These are phyloP conservation scores for Suillus cothurnatus DNA, from an alignment of 768 basidiomycete genomes.

Conservation along the genomic window DNA sequence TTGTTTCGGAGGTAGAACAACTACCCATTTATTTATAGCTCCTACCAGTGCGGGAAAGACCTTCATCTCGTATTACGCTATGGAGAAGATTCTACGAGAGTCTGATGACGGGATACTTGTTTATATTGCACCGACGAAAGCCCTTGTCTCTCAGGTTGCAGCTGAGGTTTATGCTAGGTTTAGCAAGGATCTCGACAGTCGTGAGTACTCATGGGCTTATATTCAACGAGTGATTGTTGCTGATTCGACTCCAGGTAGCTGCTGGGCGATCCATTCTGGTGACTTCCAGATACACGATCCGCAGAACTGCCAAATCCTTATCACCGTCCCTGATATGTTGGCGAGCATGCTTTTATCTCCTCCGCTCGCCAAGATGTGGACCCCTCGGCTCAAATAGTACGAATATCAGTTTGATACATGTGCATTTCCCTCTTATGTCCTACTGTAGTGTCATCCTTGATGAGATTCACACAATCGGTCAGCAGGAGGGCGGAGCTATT, in stretches of 20 bases:
- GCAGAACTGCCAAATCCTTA: slow-evolving; percentile 68
- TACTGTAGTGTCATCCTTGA: slow-evolving; percentile 59
- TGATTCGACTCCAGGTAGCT: slow-evolving; percentile 43
- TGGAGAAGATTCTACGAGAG: slow-evolving; percentile 64
- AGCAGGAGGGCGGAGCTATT: slow-evolving; percentile 66
- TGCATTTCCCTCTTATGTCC: slow-evolving; percentile 8
- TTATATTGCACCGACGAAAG: slow-evolving; percentile 77
- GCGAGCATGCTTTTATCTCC: slow-evolving; percentile 72
- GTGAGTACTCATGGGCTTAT: slow-evolving; percentile 34
- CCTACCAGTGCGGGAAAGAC: slow-evolving; percentile 78
- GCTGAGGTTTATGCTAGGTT: slow-evolving; percentile 74
- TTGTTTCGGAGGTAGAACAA: not conserved
- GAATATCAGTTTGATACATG: slow-evolving; percentile 9
- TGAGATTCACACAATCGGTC: slow-evolving; percentile 67
- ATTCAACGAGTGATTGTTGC: not conserved
- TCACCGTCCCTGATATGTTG: slow-evolving; percentile 76
- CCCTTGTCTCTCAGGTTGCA: slow-evolving; percentile 69
- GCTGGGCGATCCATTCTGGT: slow-evolving; percentile 68
- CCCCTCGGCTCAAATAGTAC: slow-evolving; percentile 60
- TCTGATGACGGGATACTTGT: slow-evolving; percentile 70
- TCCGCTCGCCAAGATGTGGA: slow-evolving; percentile 60
- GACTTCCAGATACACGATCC: slow-evolving; percentile 65
- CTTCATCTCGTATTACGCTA: slow-evolving; percentile 77
- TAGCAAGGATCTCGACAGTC: slow-evolving; percentile 52
- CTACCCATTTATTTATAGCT: slow-evolving; percentile 37